Conservation (phyloP, 768 basidiomycete species). For the Leccinum arenicola region DNA sequence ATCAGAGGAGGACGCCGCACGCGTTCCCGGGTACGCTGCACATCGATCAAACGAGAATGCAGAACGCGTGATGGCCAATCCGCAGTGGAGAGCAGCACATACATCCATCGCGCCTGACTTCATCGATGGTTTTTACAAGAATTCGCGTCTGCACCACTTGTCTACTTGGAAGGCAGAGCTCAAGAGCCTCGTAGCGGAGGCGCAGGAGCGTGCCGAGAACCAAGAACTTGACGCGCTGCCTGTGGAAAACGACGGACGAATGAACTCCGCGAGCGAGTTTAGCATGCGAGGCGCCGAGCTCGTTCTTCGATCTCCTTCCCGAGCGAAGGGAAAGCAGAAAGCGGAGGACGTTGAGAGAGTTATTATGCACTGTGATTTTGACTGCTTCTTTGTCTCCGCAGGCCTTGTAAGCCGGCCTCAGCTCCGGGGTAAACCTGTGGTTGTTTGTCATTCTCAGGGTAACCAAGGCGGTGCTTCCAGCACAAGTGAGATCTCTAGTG, state of each 20-base stretch:
- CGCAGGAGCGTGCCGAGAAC: constrained; percentile 67
- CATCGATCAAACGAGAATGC: constrained; percentile 70
- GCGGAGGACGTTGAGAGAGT: constrained; percentile 52
- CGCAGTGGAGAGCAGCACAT: constrained; percentile 83
- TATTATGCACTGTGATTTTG: constrained; percentile 94
- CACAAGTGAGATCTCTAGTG: constrained; percentile 93
- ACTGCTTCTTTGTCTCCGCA: constrained; percentile 96
- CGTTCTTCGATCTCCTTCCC: constrained; percentile 45
- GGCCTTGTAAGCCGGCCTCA: constrained; percentile 78
- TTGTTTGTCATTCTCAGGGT: constrained; percentile 94
- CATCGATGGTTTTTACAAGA: constrained; percentile 78
- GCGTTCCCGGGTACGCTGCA: constrained; percentile 64
- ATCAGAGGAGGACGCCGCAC: constrained; percentile 40
- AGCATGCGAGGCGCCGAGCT: constrained; percentile 57
- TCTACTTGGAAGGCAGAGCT: constrained; percentile 93
- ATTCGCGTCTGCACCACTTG: constrained; percentile 91
- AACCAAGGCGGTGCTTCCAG: constrained; percentile 67
- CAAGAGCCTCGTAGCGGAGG: constrained; percentile 71
- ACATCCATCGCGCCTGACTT: constrained; percentile 86
- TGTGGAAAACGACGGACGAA: background rate
- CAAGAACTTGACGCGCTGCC: constrained; percentile 17
- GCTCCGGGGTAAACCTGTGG: constrained; percentile 82
- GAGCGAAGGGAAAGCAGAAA: constrained; percentile 51
- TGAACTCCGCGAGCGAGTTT: constrained; percentile 24
- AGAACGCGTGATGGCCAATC: constrained; percentile 74